phyloP scores from a whole-genome alignment of 164 flowering plant species.

The Aristolochia fimbriata region DNA sequence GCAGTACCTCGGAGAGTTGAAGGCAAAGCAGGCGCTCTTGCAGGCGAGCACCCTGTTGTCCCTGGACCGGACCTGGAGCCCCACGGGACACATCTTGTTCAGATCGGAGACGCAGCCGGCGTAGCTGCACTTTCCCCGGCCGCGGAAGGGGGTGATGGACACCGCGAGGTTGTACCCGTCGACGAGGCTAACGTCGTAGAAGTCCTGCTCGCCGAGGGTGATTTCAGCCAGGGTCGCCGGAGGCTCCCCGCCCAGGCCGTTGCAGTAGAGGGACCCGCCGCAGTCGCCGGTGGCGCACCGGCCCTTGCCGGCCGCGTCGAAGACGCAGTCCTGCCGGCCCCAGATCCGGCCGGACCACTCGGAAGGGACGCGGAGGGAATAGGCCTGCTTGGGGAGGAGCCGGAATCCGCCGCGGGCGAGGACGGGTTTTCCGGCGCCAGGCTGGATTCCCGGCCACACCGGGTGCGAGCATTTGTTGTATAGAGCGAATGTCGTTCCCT shows the following conservation, averaged over 20 bases:
- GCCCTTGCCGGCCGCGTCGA: slow-evolving; percentile 61
- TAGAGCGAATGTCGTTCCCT: slow-evolving; percentile 48
- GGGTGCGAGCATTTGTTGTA: slow-evolving; percentile 71
- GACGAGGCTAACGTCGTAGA: slow-evolving; percentile 92
- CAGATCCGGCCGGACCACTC: slow-evolving; percentile 94
- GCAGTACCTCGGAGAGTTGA: slow-evolving; percentile 78
- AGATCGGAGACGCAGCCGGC: slow-evolving; percentile 90
- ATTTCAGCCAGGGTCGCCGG: slow-evolving; percentile 94
- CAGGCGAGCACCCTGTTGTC: slow-evolving; percentile 64
- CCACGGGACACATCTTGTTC: slow-evolving; percentile 79
- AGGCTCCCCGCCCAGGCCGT: slow-evolving; percentile 75
- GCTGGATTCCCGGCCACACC: slow-evolving; percentile 93
- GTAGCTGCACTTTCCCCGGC: slow-evolving; percentile 57
- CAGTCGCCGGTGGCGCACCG: slow-evolving; percentile 90
- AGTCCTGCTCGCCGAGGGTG: slow-evolving; percentile 77
- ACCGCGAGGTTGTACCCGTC: slow-evolving; percentile 87
- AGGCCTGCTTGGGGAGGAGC: slow-evolving; percentile 50
- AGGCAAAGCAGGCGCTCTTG: slow-evolving; percentile 86
- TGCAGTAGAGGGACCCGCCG: slow-evolving; percentile 70
- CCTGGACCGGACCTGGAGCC: slow-evolving; percentile 62
- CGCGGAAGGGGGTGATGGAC: slow-evolving; percentile 55
- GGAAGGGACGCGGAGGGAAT: slow-evolving; percentile 47
- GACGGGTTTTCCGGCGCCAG: slow-evolving; percentile 68
- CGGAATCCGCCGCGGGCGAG: slow-evolving; percentile 73
- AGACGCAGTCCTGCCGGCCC: slow-evolving; percentile 89